These are phyloP conservation scores for Articulospora tetracladia DNA, from an alignment of 495 filamentous ascomycete species.

Conservation along the genomic window DNA sequence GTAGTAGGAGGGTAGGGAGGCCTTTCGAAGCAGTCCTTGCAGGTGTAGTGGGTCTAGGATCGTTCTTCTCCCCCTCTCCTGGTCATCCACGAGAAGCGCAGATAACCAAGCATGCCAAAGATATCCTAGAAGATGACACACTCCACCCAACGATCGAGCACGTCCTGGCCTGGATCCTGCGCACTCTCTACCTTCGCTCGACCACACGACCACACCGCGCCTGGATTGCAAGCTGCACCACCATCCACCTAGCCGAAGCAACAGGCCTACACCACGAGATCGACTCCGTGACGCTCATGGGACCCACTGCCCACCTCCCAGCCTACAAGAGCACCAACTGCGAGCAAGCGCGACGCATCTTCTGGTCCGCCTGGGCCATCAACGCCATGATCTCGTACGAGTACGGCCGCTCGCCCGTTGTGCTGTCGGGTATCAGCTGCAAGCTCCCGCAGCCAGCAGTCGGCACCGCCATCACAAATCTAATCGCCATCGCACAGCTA, in stretches of 20 bases:
- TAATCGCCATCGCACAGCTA: constrained; percentile 12
- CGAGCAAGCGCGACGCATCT: constrained; percentile 37
- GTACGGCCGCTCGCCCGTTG: constrained; percentile 42
- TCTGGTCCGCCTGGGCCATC: constrained; percentile 43
- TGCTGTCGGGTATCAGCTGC: constrained; percentile 4
- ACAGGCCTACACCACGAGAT: constrained; percentile 40
- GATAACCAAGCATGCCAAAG: constrained; percentile 38
- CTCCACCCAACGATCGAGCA: constrained; percentile 27
- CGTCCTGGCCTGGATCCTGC: constrained; percentile 48
- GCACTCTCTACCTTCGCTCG: constrained; percentile 46
- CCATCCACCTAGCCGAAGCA: constrained; percentile 50
- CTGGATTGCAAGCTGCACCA: constrained; percentile 51
- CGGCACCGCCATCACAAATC: background rate
- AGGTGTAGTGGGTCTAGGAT: constrained; percentile 44
- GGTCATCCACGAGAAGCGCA: constrained; percentile 30
- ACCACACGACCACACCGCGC: constrained; percentile 46
- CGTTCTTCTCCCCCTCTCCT: constrained; percentile 39
- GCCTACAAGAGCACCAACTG: background rate
- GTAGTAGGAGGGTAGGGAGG: too few species aligned
- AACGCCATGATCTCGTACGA: constrained; percentile 51
- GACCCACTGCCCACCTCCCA: background rate
- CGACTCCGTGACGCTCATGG: constrained; percentile 6
- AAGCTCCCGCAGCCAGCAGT: background rate
- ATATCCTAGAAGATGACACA: constrained; percentile 39
- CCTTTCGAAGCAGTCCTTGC: constrained; percentile 35